Percentiles rank a stretch among this genome's conserved stretches.
Evolutionary conservation across 1,139 yeast genomes (phyloP).

Genomic region (Pichia sp.): DNA sequence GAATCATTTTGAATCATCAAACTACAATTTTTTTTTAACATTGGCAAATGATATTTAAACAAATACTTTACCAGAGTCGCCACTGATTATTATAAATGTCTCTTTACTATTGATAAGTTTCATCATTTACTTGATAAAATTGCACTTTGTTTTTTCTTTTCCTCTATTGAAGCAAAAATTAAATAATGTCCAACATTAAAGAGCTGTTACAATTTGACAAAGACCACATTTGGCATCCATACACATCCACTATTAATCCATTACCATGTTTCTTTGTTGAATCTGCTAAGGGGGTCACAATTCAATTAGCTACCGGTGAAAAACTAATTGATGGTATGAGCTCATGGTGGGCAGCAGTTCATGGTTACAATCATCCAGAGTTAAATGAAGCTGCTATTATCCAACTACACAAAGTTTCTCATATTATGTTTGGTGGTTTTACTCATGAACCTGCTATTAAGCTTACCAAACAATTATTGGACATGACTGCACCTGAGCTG

Average conservation of each 20-base stretch:
- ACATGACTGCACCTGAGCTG: constrained; percentile 24
- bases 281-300: constrained; percentile 25
- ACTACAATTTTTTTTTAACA: too few relatives aligned
- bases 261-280: constrained; percentile 28
- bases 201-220: constrained; percentile 23
- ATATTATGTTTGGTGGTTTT: constrained; percentile 33
- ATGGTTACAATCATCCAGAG: constrained; percentile 30
- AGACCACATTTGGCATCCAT: constrained; percentile 32
- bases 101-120: too few relatives aligned
- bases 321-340: constrained; percentile 31
- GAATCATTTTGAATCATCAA: background rate
- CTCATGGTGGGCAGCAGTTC: constrained; percentile 34
- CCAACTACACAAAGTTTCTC: constrained; percentile 29
- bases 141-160: background rate
- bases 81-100: too few relatives aligned
- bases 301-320: constrained; percentile 22
- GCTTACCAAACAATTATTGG: constrained; percentile 22
- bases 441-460: constrained; percentile 30
- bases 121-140: background rate
- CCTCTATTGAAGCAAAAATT: too few relatives aligned
- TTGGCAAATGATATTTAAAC: too few relatives aligned
- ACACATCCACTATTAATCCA: constrained; percentile 29
- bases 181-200: constrained; percentile 6
- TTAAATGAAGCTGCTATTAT: constrained; percentile 26
- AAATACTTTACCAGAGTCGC: too few relatives aligned